These are phyloP conservation scores for Luffa acutangula DNA, from an alignment of 306 rosid species.

Conservation along the genomic window DNA sequence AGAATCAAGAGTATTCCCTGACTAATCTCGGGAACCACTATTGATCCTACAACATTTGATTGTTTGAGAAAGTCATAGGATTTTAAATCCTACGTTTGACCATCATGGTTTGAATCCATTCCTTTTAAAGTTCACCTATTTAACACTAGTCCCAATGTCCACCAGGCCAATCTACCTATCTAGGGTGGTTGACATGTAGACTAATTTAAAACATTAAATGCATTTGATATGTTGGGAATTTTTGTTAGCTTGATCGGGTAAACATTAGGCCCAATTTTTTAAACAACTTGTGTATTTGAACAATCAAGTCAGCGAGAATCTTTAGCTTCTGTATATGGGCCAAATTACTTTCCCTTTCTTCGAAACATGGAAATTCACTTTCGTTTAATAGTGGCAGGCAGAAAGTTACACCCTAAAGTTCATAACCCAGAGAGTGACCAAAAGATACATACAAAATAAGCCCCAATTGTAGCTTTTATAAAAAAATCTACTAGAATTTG, in stretches of 20 bases:
- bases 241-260: background rate
- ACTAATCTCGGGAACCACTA: background rate
- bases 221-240: background rate
- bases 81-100: background rate
- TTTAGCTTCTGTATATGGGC: background rate
- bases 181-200: background rate
- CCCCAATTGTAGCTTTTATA: background rate
- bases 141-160: background rate
- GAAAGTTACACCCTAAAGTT: background rate
- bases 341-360: background rate
- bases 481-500: background rate
- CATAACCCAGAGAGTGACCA: background rate
- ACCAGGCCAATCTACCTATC: background rate
- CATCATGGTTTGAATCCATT: background rate
- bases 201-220: background rate
- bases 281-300: background rate
- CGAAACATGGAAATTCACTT: background rate
- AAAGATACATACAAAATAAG: background rate
- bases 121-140: background rate
- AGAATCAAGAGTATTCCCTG: background rate
- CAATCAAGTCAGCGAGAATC: background rate
- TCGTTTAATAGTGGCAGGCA: background rate
- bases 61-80: background rate
- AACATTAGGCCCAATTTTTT: background rate
- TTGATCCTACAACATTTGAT: background rate